A percentile compares a stretch with the other conserved stretches of the same genome.
Evolutionary conservation across 768 basidiomycete genomes (phyloP).

Genomic region (Naganishia antarctica): DNA sequence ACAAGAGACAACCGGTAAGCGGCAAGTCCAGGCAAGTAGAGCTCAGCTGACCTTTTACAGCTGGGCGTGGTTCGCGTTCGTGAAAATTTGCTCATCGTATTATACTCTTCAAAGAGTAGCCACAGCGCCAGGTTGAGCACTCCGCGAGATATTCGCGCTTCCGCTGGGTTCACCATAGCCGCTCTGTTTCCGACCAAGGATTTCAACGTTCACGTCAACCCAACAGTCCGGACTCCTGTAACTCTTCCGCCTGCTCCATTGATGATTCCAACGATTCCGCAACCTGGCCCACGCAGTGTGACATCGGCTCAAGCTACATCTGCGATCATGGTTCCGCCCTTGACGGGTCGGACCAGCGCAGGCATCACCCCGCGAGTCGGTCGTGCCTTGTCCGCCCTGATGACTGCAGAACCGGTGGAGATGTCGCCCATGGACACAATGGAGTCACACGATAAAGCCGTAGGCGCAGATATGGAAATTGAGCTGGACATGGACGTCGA

Average conservation of each 20-base stretch:
- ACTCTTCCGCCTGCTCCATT: background rate
- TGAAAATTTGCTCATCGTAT: conserved; percentile 1
- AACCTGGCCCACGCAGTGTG: background rate
- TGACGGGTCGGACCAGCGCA: background rate
- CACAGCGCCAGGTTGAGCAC: conserved; percentile 1
- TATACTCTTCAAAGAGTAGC: conserved; percentile 15
- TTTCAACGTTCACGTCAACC: conserved; percentile 9
- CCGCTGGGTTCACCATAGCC: conserved; percentile 6
- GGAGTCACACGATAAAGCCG: background rate
- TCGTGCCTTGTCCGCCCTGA: background rate
- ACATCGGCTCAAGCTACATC: background rate
- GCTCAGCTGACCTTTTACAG: background rate
- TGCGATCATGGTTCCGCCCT: background rate
- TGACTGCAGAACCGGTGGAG: background rate
- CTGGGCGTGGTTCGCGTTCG: conserved; percentile 10
- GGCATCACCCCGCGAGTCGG: background rate
- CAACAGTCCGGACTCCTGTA: background rate
- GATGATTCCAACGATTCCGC: background rate
- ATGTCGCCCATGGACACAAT: background rate
- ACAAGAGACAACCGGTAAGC: conserved; percentile 15
- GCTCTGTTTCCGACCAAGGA: conserved; percentile 13
- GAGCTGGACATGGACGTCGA: background rate
- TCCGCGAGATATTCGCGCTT: background rate
- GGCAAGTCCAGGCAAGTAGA: too few species aligned
- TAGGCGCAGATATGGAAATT: background rate